Evolutionary conservation across 169 alveolate genomes (phyloP), one percentile per base, ranked within the genome.

Genomic region (Plasmodium fragile): DNA sequence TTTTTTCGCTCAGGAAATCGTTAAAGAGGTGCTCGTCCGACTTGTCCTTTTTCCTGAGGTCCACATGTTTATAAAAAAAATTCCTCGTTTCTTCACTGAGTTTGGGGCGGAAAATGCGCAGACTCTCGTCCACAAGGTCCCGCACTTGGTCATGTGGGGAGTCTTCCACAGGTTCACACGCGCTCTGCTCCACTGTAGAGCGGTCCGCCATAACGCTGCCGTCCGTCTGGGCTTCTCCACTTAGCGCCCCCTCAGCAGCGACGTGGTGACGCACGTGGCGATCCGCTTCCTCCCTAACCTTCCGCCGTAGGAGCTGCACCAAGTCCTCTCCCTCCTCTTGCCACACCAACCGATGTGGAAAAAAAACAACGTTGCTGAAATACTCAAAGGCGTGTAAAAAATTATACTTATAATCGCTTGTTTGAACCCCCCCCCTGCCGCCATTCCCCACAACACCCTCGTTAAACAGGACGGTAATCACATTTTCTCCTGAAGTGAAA

Each of bases 91-190:
- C 94, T 10, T 43, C 81, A 34, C 82, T 89, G 16, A 89, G 34
- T 22, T 45, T 49, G 0, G 94, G 94, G 6, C 73, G 82, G 72
- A 89, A 89, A 16, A 89, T 89, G 70, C 94, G 71, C 18, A 89
- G n/a, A 18, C 94, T 89, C 18, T 89, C 94, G 8, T 89, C 94
- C 6, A 89, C 81, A 6, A 89, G 52, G n/a, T 89, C 87, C 4
- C n/a, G n/a, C 73, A 89, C 52, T 10, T 89, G 70, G 0, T 78
- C 28, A 16, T 75, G 18, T 49, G 59, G 11, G 59, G 3, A 16
- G 25, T 13, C 11, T 10, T 43, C 7, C 53, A 0, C 3, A 43
- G 53, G 22, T 5, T 11, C 22, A 1, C 59, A 11, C n/a, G n/a
- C n/a, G n/a, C n/a, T n/a, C n/a, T n/a, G n/a, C n/a, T n/a, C n/a